A percentile compares a stretch with the other conserved stretches of the same genome.
phyloP scores from a whole-genome alignment of 371 early-diverging fungal genomes.

The Rhizopus arrhizus region DNA sequence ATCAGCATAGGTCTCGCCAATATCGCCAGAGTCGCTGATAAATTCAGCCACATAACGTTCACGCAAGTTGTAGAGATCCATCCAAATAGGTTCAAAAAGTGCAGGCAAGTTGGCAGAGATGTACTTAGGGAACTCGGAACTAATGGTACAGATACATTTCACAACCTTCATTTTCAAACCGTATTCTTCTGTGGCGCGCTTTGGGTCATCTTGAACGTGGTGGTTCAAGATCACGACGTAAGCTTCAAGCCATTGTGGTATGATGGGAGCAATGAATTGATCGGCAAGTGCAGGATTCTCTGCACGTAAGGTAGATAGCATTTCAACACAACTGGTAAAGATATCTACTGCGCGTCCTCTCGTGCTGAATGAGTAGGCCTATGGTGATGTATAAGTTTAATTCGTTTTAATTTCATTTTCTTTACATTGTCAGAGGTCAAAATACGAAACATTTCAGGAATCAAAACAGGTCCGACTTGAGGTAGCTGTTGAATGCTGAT shows the following conservation, averaged over 20 bases:
- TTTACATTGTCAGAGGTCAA: constrained; percentile 58
- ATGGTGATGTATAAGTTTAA: neutral
- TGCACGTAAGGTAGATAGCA: constrained; percentile 75
- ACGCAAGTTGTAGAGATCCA: constrained; percentile 58
- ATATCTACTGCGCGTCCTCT: constrained; percentile 80
- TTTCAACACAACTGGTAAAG: constrained; percentile 82
- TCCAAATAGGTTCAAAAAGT: constrained; percentile 70
- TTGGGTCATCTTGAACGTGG: constrained; percentile 49
- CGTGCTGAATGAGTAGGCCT: constrained; percentile 68
- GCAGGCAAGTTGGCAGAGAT: constrained; percentile 51
- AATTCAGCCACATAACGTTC: constrained; percentile 60
- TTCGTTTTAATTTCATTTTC: neutral
- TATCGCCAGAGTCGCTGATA: constrained; percentile 59
- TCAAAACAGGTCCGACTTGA: constrained; percentile 73
- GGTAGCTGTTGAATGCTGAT: constrained; percentile 86
- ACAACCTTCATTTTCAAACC: constrained; percentile 74
- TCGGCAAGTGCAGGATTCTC: constrained; percentile 73
- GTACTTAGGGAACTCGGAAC: constrained; percentile 64
- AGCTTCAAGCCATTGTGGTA: constrained; percentile 78
- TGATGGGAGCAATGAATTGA: constrained; percentile 71
- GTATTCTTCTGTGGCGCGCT: constrained; percentile 60
- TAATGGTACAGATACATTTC: constrained; percentile 66
- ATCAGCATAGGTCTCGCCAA: constrained; percentile 63
- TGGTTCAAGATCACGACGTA: constrained; percentile 68
- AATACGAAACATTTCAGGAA: constrained; percentile 83